Conservation (phyloP, 1,284 basidiomycete species). For the Retiboletus flavoniger region DNA sequence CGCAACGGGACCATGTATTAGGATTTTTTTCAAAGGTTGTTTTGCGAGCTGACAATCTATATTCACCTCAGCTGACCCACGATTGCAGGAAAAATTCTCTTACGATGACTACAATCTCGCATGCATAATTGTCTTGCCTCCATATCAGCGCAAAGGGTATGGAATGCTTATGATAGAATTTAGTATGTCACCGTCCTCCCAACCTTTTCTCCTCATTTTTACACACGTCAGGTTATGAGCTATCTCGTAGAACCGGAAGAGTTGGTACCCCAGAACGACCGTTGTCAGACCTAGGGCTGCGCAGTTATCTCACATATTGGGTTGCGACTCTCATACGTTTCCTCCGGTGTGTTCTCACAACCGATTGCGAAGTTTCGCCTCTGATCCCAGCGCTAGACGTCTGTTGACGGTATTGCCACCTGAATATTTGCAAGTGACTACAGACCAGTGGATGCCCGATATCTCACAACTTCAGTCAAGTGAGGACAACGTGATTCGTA, state of each 20-base stretch:
- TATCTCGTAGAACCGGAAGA: conserved; percentile 75
- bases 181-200: conserved; percentile 53
- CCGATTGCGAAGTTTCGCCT: not conserved
- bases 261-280: conserved; percentile 95
- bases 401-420: conserved; percentile 60
- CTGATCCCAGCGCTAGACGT: conserved; percentile 40
- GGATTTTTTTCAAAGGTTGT: conserved; percentile 94
- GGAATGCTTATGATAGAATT: conserved; percentile 98
- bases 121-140: conserved; percentile 94
- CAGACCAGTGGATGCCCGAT: conserved; percentile 43
- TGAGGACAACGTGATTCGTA: conserved; percentile 41
- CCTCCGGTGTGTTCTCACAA: conserved; percentile 52
- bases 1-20: conserved; percentile 70
- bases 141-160: conserved; percentile 87
- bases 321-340: conserved; percentile 81
- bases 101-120: conserved; percentile 98
- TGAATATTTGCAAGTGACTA: conserved; percentile 44
- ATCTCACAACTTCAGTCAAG: conserved; percentile 38
- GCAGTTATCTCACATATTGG: conserved; percentile 94
- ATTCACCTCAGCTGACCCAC: conserved; percentile 5
- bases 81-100: conserved; percentile 82
- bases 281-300: conserved; percentile 87
- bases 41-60: not conserved
- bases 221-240: conserved; percentile 70
- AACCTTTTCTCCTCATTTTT: not conserved